phyloP scores from a whole-genome alignment of 2,329 filamentous ascomycete species.

The Fusarium drepaniforme region DNA sequence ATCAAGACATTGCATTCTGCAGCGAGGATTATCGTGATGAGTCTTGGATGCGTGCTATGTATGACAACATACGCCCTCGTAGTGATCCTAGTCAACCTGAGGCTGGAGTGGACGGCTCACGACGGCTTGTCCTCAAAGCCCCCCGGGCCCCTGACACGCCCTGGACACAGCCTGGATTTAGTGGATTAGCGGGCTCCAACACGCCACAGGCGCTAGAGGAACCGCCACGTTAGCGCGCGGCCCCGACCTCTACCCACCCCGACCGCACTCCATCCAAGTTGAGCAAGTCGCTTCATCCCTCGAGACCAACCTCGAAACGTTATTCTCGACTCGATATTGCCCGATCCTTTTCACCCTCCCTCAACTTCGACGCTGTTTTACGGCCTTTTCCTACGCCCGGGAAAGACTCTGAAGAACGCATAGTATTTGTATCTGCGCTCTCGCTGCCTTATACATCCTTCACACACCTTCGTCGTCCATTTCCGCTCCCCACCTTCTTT shows the following conservation, averaged over 20 bases:
- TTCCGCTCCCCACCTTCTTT: conserved; percentile 23
- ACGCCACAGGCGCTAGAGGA: conserved; percentile 41
- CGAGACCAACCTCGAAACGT: conserved; percentile 28
- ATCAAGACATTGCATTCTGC: not conserved
- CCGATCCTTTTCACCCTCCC: conserved; percentile 7
- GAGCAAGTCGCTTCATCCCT: conserved; percentile 28
- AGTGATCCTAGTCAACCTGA: not conserved
- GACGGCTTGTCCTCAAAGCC: conserved; percentile 4
- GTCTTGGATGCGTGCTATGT: not conserved
- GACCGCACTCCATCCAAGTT: not conserved
- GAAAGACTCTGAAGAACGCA: not conserved
- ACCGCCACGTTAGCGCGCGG: conserved; percentile 40
- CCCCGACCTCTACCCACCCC: not conserved
- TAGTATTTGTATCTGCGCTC: not conserved
- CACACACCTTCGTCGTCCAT: conserved; percentile 4
- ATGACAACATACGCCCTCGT: not conserved
- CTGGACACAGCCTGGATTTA: conserved; percentile 22
- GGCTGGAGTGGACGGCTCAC: not conserved
- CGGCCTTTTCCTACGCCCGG: not conserved
- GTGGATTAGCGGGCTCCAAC: conserved; percentile 28
- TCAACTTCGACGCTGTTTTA: conserved; percentile 5
- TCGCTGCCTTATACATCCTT: not conserved
- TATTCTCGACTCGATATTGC: conserved; percentile 27
- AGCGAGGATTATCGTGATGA: not conserved
- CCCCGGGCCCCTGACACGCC: conserved; percentile 1